Conservation (phyloP, 495 filamentous ascomycete genomes). For the Aspergillus baeticus region DNA sequence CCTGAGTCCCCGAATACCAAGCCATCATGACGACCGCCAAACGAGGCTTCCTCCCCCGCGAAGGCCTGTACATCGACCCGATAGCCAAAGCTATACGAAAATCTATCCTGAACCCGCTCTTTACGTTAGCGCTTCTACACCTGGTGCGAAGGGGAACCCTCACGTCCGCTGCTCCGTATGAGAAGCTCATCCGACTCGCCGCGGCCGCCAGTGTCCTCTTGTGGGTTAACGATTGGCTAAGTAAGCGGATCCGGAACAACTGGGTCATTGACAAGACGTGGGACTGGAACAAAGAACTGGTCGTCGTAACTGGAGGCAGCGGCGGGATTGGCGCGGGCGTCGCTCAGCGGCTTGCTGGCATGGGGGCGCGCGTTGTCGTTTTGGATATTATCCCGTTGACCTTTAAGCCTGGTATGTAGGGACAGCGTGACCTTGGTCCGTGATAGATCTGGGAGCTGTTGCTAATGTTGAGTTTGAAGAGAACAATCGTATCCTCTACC, state of each 20-base stretch:
- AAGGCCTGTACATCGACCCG: slow-evolving; percentile 24
- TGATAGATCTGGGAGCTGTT: too few relatives aligned
- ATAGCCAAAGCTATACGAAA: neutral
- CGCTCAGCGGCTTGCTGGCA: slow-evolving; percentile 53
- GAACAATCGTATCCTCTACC: slow-evolving; percentile 49
- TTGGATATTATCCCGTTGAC: slow-evolving; percentile 60
- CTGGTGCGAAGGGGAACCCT: too few relatives aligned
- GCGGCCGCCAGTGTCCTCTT: too few relatives aligned
- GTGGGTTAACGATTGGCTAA: too few relatives aligned
- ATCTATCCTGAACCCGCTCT: slow-evolving; percentile 11
- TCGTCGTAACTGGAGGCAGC: slow-evolving; percentile 62
- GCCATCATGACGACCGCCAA: neutral
- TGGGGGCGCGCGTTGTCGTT: slow-evolving; percentile 54
- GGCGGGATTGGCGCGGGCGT: slow-evolving; percentile 60
- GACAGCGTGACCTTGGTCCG: too few relatives aligned
- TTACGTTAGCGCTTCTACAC: too few relatives aligned
- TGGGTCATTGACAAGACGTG: too few relatives aligned
- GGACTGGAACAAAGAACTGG: slow-evolving; percentile 50
- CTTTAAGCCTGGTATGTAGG: slow-evolving; percentile 45
- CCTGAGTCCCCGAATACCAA: too few relatives aligned
- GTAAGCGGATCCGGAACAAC: too few relatives aligned
- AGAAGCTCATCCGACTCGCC: too few relatives aligned
- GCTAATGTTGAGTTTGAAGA: slow-evolving; percentile 4
- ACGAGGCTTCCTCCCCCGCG: slow-evolving; percentile 15
- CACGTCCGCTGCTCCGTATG: too few relatives aligned